Evolutionary conservation across 306 rosid genomes (phyloP).

Genomic region (Cucumis melo): DNA sequence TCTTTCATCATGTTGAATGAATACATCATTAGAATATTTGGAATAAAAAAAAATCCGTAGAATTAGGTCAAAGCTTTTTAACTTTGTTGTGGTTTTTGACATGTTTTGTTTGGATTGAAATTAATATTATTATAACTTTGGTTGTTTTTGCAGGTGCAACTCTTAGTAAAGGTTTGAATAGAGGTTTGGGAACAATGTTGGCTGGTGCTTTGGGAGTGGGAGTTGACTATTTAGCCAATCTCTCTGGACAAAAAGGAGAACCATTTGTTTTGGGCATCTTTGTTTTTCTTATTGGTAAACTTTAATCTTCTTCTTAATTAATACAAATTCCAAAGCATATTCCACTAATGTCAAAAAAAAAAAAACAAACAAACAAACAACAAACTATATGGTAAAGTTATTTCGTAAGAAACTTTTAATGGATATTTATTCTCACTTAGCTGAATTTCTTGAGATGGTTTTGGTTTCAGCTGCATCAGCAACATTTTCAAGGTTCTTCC

Average conservation of each 20-base stretch:
- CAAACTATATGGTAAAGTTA: background rate
- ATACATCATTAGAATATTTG: too few species aligned
- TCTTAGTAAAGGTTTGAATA: constrained; percentile 56
- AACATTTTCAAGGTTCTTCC: constrained; percentile 64
- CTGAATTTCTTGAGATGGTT: background rate
- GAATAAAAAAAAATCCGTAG: too few species aligned
- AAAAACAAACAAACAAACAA: too few species aligned
- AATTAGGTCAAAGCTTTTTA: too few species aligned
- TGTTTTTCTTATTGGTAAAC: constrained; percentile 63
- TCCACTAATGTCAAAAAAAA: too few species aligned
- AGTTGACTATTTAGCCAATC: constrained; percentile 47
- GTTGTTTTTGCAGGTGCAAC: constrained; percentile 50
- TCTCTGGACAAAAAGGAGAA: constrained; percentile 48
- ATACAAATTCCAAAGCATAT: background rate
- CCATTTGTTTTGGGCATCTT: constrained; percentile 57
- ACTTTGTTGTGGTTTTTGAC: too few species aligned
- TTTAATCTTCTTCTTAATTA: background rate
- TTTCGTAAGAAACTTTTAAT: background rate
- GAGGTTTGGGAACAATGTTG: constrained; percentile 63
- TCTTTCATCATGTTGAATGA: too few species aligned
- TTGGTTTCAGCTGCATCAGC: constrained; percentile 46
- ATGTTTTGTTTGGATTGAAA: background rate
- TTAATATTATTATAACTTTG: background rate
- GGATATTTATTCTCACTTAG: background rate
- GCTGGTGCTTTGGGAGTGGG: constrained; percentile 86